A percentile compares a stretch with the other conserved stretches of the same genome.
These are phyloP conservation scores for Rostrohypoxylon terebratum DNA, from an alignment of 495 filamentous ascomycete genomes.

Conservation along the genomic window DNA sequence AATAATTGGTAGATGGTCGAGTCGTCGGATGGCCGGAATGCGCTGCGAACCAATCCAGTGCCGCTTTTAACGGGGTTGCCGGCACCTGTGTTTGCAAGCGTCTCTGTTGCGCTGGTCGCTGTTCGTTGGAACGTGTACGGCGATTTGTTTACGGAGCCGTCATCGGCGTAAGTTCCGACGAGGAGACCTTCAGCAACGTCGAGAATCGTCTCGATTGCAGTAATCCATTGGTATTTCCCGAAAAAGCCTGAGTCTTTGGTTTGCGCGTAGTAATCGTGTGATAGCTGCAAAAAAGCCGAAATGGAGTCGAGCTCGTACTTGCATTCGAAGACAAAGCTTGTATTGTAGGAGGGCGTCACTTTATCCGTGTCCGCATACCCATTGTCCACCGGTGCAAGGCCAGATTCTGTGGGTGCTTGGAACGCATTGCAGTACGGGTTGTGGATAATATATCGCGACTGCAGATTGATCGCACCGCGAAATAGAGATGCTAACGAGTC, in stretches of 20 bases:
- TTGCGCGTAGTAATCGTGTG: constrained; percentile 66
- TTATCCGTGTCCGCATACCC: constrained; percentile 45
- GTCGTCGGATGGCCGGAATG: constrained; percentile 75
- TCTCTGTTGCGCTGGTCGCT: constrained; percentile 68
- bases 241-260: constrained; percentile 71
- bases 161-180: constrained; percentile 65
- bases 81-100: constrained; percentile 66
- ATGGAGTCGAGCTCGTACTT: constrained; percentile 78
- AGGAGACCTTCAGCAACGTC: constrained; percentile 63
- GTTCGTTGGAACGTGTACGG: constrained; percentile 69
- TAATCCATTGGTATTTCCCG: constrained; percentile 64
- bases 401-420: constrained; percentile 69
- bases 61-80: constrained; percentile 67
- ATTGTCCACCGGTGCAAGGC: constrained; percentile 56
- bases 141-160: constrained; percentile 62
- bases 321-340: constrained; percentile 58
- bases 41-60: constrained; percentile 71
- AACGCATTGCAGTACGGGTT: constrained; percentile 75
- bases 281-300: constrained; percentile 72
- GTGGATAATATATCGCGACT: constrained; percentile 69
- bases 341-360: constrained; percentile 45
- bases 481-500: constrained; percentile 68
- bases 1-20: constrained; percentile 66
- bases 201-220: constrained; percentile 63
- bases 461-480: constrained; percentile 74